These are phyloP conservation scores for Rhodamnia rubescens DNA, from an alignment of 345 rosid species.

Conservation along the genomic window DNA sequence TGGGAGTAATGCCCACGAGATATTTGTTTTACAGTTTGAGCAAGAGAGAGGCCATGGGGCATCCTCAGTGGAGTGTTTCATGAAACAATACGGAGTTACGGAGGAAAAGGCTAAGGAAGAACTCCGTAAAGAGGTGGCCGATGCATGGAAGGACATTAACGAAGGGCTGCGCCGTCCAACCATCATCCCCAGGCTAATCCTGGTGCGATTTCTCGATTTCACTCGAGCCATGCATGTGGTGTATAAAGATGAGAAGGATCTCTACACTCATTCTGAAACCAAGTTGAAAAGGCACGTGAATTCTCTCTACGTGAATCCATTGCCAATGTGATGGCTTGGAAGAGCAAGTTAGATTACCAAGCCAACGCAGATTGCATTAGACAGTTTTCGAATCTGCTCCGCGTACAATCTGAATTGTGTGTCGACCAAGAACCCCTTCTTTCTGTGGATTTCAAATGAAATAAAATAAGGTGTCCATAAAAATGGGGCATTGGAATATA, in stretches of 20 bases:
- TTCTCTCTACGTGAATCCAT: too few species aligned
- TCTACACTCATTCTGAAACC: slow-evolving; percentile 4
- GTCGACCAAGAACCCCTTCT: too few species aligned
- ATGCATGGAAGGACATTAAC: neutral
- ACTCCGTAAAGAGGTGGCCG: neutral
- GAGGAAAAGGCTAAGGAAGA: neutral
- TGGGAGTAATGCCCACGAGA: neutral
- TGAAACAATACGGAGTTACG: neutral
- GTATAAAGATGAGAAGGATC: neutral
- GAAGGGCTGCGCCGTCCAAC: neutral
- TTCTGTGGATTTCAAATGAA: too few species aligned
- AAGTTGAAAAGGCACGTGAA: neutral
- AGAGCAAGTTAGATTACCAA: too few species aligned
- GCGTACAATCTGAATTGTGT: too few species aligned
- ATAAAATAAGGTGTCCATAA: too few species aligned
- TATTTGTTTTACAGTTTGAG: neutral
- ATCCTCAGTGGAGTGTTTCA: neutral
- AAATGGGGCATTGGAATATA: too few species aligned
- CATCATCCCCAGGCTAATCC: neutral
- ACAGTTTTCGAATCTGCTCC: too few species aligned
- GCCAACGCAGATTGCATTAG: too few species aligned
- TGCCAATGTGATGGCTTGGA: too few species aligned
- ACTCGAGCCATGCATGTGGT: neutral
- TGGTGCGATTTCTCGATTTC: neutral
- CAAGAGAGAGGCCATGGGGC: neutral